Conservation (phyloP, 176 grass and related monocot genomes). For the Phoenix dactylifera region DNA sequence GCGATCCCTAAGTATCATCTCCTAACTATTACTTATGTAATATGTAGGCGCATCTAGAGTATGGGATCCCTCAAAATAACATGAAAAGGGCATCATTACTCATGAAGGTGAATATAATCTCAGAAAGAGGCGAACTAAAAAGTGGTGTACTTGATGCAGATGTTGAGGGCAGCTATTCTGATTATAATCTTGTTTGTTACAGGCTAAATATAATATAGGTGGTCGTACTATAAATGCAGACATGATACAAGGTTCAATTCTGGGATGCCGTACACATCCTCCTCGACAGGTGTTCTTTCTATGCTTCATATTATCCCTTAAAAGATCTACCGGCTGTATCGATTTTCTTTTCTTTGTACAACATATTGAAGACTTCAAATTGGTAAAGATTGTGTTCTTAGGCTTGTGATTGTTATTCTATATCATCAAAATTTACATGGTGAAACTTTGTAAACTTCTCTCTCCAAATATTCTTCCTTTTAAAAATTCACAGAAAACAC, state of each 20-base stretch:
- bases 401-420: too few relatives aligned
- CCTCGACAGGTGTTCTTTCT: constrained; percentile 43
- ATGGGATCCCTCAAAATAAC: constrained; percentile 50
- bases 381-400: background rate
- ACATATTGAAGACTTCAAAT: background rate
- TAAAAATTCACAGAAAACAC: too few relatives aligned
- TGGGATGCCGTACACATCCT: constrained; percentile 53
- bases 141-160: background rate
- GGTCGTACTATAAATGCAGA: constrained; percentile 60
- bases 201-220: constrained; percentile 62
- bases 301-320: background rate
- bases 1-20: background rate
- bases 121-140: background rate
- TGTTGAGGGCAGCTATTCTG: background rate
- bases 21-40: constrained; percentile 23
- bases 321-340: background rate
- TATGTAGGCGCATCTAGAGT: constrained; percentile 72
- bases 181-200: background rate
- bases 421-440: too few relatives aligned
- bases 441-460: too few relatives aligned
- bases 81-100: constrained; percentile 46
- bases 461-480: too few relatives aligned
- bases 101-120: constrained; percentile 42
- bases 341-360: background rate
- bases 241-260: constrained; percentile 61